Percentiles rank a stretch among this genome's conserved stretches.
Evolutionary conservation across 2,329 filamentous ascomycete genomes (phyloP).

Genomic region (Calcarisporium arbuscula): DNA sequence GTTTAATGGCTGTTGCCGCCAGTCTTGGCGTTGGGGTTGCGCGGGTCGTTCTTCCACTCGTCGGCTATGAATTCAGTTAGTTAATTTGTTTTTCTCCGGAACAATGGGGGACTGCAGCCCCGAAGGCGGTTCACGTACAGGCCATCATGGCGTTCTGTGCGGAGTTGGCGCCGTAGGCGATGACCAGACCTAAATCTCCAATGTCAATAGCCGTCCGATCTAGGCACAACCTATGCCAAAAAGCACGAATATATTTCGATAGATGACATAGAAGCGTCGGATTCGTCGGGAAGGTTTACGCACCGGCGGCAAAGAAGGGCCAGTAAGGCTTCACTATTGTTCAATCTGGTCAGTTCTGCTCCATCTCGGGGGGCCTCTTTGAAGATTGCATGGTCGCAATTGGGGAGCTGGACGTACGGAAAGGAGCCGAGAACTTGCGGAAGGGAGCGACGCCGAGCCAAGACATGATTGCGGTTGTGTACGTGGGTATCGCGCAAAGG

Average conservation of each 20-base stretch:
- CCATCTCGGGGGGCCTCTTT: no score
- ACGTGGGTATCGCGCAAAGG: conserved; percentile 29
- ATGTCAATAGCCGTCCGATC: conserved; percentile 16
- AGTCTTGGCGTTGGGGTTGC: conserved; percentile 63
- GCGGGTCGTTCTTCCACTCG: conserved; percentile 95
- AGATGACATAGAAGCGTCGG: no score
- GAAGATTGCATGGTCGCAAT: no score
- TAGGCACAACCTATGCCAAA: conserved; percentile 3
- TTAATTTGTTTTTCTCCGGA: conserved; percentile 5
- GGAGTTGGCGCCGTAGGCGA: conserved; percentile 88
- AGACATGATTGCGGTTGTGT: conserved; percentile 58
- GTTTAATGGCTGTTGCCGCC: conserved; percentile 37
- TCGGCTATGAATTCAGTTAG: conserved; percentile 54
- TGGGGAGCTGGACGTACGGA: conserved; percentile 56
- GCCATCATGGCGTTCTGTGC: conserved; percentile 69
- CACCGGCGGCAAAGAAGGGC: conserved; percentile 95
- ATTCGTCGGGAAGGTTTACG: conserved; percentile 30
- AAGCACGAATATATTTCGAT: not conserved
- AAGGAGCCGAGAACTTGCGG: conserved; percentile 76
- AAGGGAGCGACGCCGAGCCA: conserved; percentile 59
- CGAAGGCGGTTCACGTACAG: conserved; percentile 47
- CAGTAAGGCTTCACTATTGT: conserved; percentile 76
- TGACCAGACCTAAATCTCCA: conserved; percentile 62
- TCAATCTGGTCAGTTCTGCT: conserved; percentile 18
- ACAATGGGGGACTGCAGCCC: not conserved